Percentiles rank a stretch among this genome's conserved stretches.
phyloP scores from a whole-genome alignment of 768 basidiomycete species.

The Crepidotus variabilis region DNA sequence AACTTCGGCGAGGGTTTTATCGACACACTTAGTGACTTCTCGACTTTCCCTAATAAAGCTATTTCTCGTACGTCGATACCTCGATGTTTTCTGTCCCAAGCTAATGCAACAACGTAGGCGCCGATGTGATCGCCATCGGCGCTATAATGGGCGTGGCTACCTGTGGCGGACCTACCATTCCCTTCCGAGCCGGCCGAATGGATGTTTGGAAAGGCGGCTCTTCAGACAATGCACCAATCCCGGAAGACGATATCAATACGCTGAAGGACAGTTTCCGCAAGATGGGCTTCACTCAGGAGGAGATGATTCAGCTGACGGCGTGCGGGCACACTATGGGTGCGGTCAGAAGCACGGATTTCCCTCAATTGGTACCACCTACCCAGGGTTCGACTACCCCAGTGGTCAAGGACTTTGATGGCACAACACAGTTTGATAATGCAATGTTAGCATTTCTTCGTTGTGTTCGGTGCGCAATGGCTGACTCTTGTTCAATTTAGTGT shows the following conservation, averaged over 20 bases:
- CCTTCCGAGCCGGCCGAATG: slow-evolving; percentile 37
- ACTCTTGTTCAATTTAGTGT: slow-evolving; percentile 18
- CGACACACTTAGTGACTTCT: slow-evolving; percentile 38
- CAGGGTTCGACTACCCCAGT: slow-evolving; percentile 22
- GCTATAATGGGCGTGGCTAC: slow-evolving; percentile 32
- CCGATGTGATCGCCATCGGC: slow-evolving; percentile 40
- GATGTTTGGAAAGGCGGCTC: slow-evolving; percentile 34
- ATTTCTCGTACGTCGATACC: slow-evolving; percentile 34
- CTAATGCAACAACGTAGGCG: slow-evolving; percentile 24
- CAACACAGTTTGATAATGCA: slow-evolving; percentile 37
- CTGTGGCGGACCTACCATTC: slow-evolving; percentile 45
- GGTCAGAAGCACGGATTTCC: slow-evolving; percentile 43
- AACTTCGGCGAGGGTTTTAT: slow-evolving; percentile 47
- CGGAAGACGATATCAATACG: slow-evolving; percentile 35
- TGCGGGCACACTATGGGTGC: slow-evolving; percentile 52
- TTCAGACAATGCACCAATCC: slow-evolving; percentile 37
- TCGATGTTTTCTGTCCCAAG: background rate
- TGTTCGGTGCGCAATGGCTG: background rate
- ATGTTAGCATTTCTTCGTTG: slow-evolving; percentile 27
- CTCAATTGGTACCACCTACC: slow-evolving; percentile 34
- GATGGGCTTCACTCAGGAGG: slow-evolving; percentile 38
- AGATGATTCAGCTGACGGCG: slow-evolving; percentile 48
- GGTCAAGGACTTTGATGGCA: slow-evolving; percentile 37
- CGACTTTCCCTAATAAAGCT: slow-evolving; percentile 37
- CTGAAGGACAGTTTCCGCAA: slow-evolving; percentile 36